A percentile compares a stretch with the other conserved stretches of the same genome.
phyloP scores from a whole-genome alignment of 768 basidiomycete species.

The Sporobolomyces pararoseus region DNA sequence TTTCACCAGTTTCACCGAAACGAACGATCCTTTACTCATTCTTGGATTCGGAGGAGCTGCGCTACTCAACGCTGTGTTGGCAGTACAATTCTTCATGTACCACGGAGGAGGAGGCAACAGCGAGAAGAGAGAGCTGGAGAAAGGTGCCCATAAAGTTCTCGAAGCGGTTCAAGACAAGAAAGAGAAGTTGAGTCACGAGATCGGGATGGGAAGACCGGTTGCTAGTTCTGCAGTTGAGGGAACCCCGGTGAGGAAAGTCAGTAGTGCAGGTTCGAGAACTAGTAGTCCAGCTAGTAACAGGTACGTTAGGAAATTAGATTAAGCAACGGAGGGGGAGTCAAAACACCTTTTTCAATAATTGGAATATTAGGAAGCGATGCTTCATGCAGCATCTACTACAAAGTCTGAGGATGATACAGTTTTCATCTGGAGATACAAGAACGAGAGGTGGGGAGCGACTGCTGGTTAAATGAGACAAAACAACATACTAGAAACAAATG shows the following conservation, averaged over 20 bases:
- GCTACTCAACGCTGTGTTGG: conserved; percentile 70
- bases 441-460: too few relatives aligned
- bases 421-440: too few relatives aligned
- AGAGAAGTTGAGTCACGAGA: background rate
- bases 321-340: background rate
- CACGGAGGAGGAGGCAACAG: background rate
- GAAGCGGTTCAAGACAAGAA: background rate
- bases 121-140: background rate
- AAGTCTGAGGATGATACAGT: too few relatives aligned
- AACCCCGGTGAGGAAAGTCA: background rate
- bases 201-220: background rate
- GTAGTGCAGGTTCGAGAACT: background rate
- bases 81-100: conserved; percentile 39
- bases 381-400: too few relatives aligned
- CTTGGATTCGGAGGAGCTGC: conserved; percentile 82
- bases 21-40: conserved; percentile 72
- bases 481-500: too few relatives aligned
- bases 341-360: too few relatives aligned
- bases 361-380: too few relatives aligned
- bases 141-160: background rate
- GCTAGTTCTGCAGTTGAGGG: background rate
- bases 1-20: conserved; percentile 88
- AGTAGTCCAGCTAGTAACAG: conserved; percentile 11
- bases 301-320: conserved; percentile 32
- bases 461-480: too few relatives aligned